phyloP scores from a whole-genome alignment of 1,139 yeast genomes.

The Groenewaldozyma auringiensis region DNA sequence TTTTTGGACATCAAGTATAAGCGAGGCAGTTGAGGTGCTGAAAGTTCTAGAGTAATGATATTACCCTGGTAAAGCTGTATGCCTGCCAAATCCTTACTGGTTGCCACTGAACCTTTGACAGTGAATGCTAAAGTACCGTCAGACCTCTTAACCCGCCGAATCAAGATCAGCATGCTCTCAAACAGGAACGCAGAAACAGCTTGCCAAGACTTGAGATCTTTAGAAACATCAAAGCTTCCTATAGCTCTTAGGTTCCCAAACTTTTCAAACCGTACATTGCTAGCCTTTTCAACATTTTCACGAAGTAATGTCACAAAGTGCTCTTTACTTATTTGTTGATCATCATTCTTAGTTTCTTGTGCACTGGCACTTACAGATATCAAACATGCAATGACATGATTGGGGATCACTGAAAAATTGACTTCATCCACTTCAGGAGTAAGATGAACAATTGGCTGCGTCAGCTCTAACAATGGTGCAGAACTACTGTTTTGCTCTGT shows the following conservation, averaged over 20 bases:
- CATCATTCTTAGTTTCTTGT: not conserved
- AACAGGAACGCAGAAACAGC: constrained; percentile 20
- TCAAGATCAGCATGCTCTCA: constrained; percentile 18
- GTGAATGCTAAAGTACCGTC: constrained; percentile 10
- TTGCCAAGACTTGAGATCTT: constrained; percentile 18
- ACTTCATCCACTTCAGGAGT: not conserved
- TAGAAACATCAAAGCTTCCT: constrained; percentile 16
- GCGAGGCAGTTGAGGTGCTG: constrained; percentile 8
- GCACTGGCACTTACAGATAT: not conserved
- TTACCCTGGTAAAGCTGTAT: not conserved
- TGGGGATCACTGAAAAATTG: not conserved
- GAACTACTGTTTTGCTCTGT: no score
- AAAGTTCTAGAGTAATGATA: constrained; percentile 4
- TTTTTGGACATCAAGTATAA: constrained; percentile 13
- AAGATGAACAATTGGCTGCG: not conserved
- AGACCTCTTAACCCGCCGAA: constrained; percentile 10
- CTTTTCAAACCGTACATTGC: constrained; percentile 11
- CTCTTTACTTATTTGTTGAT: not conserved
- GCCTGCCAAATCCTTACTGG: constrained; percentile 13
- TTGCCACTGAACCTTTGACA: constrained; percentile 17
- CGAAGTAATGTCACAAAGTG: not conserved
- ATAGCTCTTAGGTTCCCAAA: constrained; percentile 18
- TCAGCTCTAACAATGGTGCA: not conserved
- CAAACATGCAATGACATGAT: not conserved
- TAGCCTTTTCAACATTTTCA: constrained; percentile 14